These are phyloP conservation scores for Lecanoromycetidae sp. DNA, from an alignment of 2,329 filamentous ascomycete genomes.

Conservation along the genomic window DNA sequence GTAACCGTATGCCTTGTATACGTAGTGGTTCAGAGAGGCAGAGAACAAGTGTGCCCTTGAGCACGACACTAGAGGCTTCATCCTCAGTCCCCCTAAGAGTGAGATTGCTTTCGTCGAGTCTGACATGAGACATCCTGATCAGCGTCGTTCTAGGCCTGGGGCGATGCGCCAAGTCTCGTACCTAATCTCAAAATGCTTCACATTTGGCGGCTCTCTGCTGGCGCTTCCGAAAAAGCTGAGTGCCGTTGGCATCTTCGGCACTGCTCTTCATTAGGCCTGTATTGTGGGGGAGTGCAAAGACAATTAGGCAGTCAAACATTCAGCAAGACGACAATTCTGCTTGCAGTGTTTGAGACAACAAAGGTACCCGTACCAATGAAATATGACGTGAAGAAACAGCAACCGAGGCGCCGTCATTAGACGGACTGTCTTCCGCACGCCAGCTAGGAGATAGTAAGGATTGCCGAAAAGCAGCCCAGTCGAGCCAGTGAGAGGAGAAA, in stretches of 20 bases:
- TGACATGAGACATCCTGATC: constrained; percentile 25
- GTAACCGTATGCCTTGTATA: constrained; percentile 61
- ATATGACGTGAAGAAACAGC: not conserved
- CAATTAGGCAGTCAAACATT: too few relatives aligned
- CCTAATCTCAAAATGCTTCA: constrained; percentile 40
- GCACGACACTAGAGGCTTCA: constrained; percentile 61
- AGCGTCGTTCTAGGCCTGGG: not conserved
- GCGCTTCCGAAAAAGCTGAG: constrained; percentile 11
- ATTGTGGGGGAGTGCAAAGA: not conserved
- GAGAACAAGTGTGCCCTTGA: constrained; percentile 62
- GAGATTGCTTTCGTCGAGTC: constrained; percentile 66
- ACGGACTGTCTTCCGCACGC: not conserved
- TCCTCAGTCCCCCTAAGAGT: constrained; percentile 64
- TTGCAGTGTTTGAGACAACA: not conserved
- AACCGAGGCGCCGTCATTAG: not conserved
- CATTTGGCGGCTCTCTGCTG: constrained; percentile 26
- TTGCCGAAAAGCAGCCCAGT: not conserved
- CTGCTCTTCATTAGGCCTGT: not conserved
- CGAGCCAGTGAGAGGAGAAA: too few relatives aligned
- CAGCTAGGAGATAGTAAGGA: too few relatives aligned
- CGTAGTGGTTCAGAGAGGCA: constrained; percentile 58
- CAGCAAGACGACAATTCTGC: not conserved
- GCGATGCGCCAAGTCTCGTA: constrained; percentile 15
- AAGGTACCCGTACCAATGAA: constrained; percentile 1
- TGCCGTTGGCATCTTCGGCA: constrained; percentile 11